Percentiles rank a stretch among this genome's conserved stretches.
Conservation (phyloP, 2,329 filamentous ascomycete species). For the Colletotrichum paranaense region DNA sequence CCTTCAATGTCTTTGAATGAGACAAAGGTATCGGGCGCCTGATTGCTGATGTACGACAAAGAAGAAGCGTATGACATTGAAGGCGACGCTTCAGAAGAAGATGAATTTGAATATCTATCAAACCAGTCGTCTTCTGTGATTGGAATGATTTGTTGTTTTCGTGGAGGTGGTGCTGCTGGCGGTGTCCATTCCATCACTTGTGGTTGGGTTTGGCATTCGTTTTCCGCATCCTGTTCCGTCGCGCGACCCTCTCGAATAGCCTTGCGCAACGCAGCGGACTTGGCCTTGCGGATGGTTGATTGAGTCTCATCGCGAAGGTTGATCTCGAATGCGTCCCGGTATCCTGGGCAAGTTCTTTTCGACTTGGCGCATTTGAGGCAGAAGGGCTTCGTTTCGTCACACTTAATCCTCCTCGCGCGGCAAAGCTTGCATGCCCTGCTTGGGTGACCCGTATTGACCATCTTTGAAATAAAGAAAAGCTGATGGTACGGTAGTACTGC, state of each 20-base stretch:
- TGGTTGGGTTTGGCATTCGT: constrained; percentile 1
- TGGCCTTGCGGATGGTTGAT: constrained; percentile 37
- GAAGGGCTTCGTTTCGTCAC: constrained; percentile 47
- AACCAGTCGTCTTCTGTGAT: constrained; percentile 30
- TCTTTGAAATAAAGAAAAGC: background rate
- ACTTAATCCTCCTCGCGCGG: constrained; percentile 49
- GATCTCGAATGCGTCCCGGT: constrained; percentile 37
- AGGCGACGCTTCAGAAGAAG: constrained; percentile 29
- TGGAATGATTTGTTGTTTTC: constrained; percentile 27
- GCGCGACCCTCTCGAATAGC: constrained; percentile 32
- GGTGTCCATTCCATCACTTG: constrained; percentile 30
- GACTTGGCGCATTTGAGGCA: constrained; percentile 47
- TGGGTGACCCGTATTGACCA: constrained; percentile 37
- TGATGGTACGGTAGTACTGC: background rate
- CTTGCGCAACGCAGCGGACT: constrained; percentile 34
- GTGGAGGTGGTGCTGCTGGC: constrained; percentile 14
- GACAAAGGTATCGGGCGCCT: constrained; percentile 20
- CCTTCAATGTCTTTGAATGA: constrained; percentile 29
- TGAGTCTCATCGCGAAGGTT: constrained; percentile 37
- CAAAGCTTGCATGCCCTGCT: constrained; percentile 41
- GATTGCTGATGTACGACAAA: constrained; percentile 29
- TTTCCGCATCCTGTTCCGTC: constrained; percentile 23
- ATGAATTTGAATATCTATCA: constrained; percentile 24
- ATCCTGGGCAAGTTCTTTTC: constrained; percentile 35
- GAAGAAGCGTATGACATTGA: constrained; percentile 32